Evolutionary conservation across 306 rosid genomes (phyloP), one percentile per base, ranked within the genome.

Genomic region (Medicago arabica): DNA sequence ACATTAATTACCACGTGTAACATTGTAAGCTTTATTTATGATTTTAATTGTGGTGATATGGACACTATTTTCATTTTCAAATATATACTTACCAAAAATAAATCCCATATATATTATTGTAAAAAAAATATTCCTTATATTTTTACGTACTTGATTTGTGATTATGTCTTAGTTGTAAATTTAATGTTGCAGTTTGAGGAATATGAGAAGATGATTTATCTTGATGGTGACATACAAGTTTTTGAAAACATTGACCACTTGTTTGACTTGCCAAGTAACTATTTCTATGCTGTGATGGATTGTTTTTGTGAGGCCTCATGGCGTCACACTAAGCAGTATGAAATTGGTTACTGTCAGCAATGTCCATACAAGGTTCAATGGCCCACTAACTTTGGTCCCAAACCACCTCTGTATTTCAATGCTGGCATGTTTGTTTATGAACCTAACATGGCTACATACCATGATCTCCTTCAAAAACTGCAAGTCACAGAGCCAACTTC

Each of bases 371-470:
- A 63, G 25, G 96, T 90, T 19, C 60, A 80, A 0, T 94, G 98
- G 97, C 88, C 87, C 7, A 4, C 60, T 0, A 5, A 73, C 4
- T 15, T 86, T 31, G 96, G 97, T 4, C 84, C 96, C 14, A 94
- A 75, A 77, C 98, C 98, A 3, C 86, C 95, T 4, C 88, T 90
- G 0, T 94, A 94, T 34, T 94, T 94, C 91, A 94, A 94, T 23
- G 97, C 96, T 5, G 95, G 96, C 9, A 84, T 94, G 95, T 88
- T 92, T 36, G 98, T 94, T n/a, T 88, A 53, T 60, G 87, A 90
- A 77, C 98, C 96, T 2, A 68, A 72, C 54, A 44, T 92, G 1
- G 13, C 54, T 1, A 89, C 88, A 0, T 94, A 90, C 82, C 80
- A n/a, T n/a, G 81, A 86, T 25, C 96, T 94, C 12, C 89, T 94